phyloP scores from a whole-genome alignment of 73 alveolate genomes.

The Symbiodinium pilosum region DNA sequence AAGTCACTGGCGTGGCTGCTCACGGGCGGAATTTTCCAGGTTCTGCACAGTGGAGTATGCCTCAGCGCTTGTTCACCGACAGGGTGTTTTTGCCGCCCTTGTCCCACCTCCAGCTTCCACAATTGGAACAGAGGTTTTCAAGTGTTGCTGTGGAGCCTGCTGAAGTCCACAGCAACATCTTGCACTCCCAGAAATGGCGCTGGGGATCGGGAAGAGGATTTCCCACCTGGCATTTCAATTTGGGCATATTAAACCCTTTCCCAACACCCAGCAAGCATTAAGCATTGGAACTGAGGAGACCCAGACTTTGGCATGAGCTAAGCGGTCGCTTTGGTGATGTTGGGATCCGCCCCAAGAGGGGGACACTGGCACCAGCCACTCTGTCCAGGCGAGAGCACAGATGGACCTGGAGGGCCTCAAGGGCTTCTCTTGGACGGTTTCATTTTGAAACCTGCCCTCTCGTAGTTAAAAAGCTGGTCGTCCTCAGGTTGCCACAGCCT shows the following conservation, averaged over 20 bases:
- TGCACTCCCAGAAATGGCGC: neutral
- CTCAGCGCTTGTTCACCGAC: neutral
- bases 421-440: neutral
- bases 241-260: too few species aligned
- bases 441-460: neutral
- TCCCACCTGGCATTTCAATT: neutral
- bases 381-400: neutral
- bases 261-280: too few species aligned
- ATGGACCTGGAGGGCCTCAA: neutral
- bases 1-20: neutral
- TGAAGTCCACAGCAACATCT: neutral
- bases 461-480: too few species aligned
- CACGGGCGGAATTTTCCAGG: neutral
- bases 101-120: neutral
- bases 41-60: neutral
- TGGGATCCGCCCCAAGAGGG: too few species aligned
- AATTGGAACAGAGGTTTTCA: neutral
- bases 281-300: too few species aligned
- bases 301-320: too few species aligned
- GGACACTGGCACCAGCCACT: neutral
- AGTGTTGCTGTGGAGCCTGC: neutral
- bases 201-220: too few species aligned
- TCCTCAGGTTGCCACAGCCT: too few species aligned
- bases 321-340: too few species aligned
- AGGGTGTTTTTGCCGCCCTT: neutral